Evolutionary conservation across 208 protist species (phyloP), one percentile per base, ranked within the genome.

Genomic region (Trypanosoma conorhini): DNA sequence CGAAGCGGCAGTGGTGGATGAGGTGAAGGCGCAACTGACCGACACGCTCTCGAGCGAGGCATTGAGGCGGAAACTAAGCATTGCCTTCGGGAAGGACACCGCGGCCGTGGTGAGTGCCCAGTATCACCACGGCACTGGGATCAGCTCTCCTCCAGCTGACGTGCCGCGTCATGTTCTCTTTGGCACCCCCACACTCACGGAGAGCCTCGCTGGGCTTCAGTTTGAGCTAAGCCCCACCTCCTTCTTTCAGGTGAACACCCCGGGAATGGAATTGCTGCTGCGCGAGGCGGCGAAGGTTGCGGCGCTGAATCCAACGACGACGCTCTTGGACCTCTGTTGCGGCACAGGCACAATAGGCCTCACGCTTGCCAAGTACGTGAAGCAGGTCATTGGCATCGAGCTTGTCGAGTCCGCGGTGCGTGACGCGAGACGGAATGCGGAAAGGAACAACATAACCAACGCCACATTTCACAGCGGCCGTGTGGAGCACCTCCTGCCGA

Each of bases 201-300:
- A 97, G 71, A 73, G 81, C 17, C 67, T 97, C 1, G 73, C 76
- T 0, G 92, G 91, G 0, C 73, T 91, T 28, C 61, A 71, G 59
- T 99, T 98, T 77, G 83, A 97, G 56, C 88, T 99, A 7, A 96
- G 89, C 62, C 87, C 95, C 15, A 86, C 82, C 9, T 87, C 94
- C 5, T 99, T 99, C 71, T 99, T 99, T 72, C 98, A 99, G 83
- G 94, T 98, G 0, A 99, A 99, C 82, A 98, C 87, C 4, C 72
- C 80, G 10, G 94, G 87, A 35, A 91, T 92, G 62, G 95, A 98
- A 56, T 22, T 71, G 4, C 79, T 99, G 71, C 87, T 98, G 35
- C 58, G 70, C 21, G 88, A 87, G 59, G 83, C 97, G 30, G 62
- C 66, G 22, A 79, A 87, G 28, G 80, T 86, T 30, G 91, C 89